Evolutionary conservation across 768 basidiomycete genomes (phyloP), one percentile per base, ranked within the genome.

Genomic region (Rhodotorula toruloides): DNA sequence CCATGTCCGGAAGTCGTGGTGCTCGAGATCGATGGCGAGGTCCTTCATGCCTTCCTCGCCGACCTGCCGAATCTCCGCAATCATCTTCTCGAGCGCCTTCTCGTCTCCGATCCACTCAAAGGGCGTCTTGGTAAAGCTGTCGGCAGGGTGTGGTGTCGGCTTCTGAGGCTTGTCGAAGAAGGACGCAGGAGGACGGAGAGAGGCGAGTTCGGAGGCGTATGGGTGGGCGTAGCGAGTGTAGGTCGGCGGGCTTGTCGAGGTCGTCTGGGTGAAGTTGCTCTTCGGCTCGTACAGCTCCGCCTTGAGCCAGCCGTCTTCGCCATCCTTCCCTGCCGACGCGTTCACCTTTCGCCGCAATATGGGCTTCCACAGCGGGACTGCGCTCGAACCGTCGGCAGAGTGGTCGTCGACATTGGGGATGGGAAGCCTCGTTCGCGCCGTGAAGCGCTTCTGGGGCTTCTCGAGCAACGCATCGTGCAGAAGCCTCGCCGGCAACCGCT

Each of bases 11-110:
- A 88, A 89, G 67, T 84, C 87, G 80, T 98, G 92, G 75, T 97
- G 89, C 78, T 99, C 94, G 36, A 99, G 80, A 78, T 99, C 96
- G 32, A 99, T 82, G 0, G 96, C 94, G 58, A 98, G 85, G 77
- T 94, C 92, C 57, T 71, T 73, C 21, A 32, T n/a, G 3, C 55
- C 58, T 4, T 42, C 43, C 42, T 57, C 58, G 6, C 65, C 63
- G 3, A 50, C 46, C 42, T 36, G 12, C 49, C 66, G 46, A n/a
- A 98, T 81, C 62, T 83, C 82, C 19, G 81, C 82, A 8, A 93
- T 80, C 84, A 96, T 86, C 39, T 74, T 75, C 19, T 82, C 77
- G 48, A 96, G 81, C 10, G 80, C 79, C 25, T 80, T 78, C 0
- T 80, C 74, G 17, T 85, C 86, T 11, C 84, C 82, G 5, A 97